phyloP scores from a whole-genome alignment of 2,329 filamentous ascomycete species.

The Pyricularia grisea region DNA sequence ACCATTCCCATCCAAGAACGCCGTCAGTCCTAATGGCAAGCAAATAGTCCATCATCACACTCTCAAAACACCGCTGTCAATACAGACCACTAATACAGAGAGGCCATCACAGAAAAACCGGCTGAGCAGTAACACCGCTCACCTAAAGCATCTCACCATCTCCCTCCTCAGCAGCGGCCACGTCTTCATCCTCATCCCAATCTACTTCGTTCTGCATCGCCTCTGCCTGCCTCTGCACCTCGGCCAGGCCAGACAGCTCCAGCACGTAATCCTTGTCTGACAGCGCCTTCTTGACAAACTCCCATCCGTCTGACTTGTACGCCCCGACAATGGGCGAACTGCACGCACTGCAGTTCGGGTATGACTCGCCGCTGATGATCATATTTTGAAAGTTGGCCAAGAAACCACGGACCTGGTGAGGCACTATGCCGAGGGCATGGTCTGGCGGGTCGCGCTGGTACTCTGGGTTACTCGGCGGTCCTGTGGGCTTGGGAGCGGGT shows the following conservation, averaged over 20 bases:
- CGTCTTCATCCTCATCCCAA: conserved; percentile 51
- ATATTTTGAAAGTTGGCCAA: conserved; percentile 66
- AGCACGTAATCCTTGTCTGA: conserved; percentile 70
- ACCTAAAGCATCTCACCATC: conserved; percentile 42
- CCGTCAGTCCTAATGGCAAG: not conserved
- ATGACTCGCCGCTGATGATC: conserved; percentile 63
- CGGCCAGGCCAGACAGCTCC: conserved; percentile 64
- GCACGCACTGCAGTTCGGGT: conserved; percentile 75
- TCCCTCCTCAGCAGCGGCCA: conserved; percentile 34
- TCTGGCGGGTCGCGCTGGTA: conserved; percentile 47
- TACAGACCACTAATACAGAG: not conserved
- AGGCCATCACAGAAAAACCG: not conserved
- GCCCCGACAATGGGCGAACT: conserved; percentile 59
- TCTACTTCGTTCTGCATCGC: conserved; percentile 44
- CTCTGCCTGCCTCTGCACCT: conserved; percentile 55
- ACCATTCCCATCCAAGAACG: not conserved
- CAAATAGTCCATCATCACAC: not conserved
- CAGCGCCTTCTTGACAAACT: conserved; percentile 65
- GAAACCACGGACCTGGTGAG: conserved; percentile 74
- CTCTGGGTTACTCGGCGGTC: conserved; percentile 9
- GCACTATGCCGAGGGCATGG: conserved; percentile 59
- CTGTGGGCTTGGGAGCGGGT: conserved; percentile 38
- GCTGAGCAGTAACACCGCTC: not conserved
- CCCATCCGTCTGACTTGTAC: conserved; percentile 63
- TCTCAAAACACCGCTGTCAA: not conserved